Conservation (phyloP, 805 yeast genomes). For the Ogataea salicorniae region DNA sequence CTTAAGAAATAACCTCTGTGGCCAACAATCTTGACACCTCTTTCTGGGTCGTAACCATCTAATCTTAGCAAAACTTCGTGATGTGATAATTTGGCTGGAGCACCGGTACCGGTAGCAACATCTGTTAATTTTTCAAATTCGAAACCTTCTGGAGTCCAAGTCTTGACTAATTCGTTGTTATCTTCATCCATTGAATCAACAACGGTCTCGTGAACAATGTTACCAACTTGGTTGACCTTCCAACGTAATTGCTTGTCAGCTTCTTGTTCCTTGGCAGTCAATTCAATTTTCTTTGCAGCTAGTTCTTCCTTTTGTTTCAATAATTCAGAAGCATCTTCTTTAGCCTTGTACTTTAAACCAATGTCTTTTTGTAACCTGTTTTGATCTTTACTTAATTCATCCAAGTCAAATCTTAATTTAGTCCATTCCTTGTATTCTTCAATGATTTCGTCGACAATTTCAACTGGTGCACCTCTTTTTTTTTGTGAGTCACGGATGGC, state of each 20-base stretch:
- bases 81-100: slow-evolving; percentile 78
- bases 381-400: slow-evolving; percentile 80
- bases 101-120: slow-evolving; percentile 72
- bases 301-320: slow-evolving; percentile 75
- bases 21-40: slow-evolving; percentile 96
- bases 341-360: slow-evolving; percentile 87
- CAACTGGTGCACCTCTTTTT: slow-evolving; percentile 93
- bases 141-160: slow-evolving; percentile 76
- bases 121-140: slow-evolving; percentile 48
- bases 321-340: slow-evolving; percentile 88
- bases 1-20: slow-evolving; percentile 98
- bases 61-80: slow-evolving; percentile 91
- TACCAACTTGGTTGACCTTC: slow-evolving; percentile 89
- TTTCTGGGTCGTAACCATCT: slow-evolving; percentile 98
- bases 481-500: slow-evolving; percentile 79
- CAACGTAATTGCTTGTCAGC: slow-evolving; percentile 69
- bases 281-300: slow-evolving; percentile 61
- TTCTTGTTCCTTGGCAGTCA: slow-evolving; percentile 65
- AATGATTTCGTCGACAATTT: slow-evolving; percentile 92
- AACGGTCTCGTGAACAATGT: slow-evolving; percentile 89
- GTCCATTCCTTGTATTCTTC: slow-evolving; percentile 91
- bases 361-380: slow-evolving; percentile 91
- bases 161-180: slow-evolving; percentile 79
- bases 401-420: slow-evolving; percentile 81
- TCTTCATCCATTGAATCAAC: slow-evolving; percentile 85